Evolutionary conservation across 2,329 filamentous ascomycete species (phyloP).

Genomic region (Calonectria fujianensis): DNA sequence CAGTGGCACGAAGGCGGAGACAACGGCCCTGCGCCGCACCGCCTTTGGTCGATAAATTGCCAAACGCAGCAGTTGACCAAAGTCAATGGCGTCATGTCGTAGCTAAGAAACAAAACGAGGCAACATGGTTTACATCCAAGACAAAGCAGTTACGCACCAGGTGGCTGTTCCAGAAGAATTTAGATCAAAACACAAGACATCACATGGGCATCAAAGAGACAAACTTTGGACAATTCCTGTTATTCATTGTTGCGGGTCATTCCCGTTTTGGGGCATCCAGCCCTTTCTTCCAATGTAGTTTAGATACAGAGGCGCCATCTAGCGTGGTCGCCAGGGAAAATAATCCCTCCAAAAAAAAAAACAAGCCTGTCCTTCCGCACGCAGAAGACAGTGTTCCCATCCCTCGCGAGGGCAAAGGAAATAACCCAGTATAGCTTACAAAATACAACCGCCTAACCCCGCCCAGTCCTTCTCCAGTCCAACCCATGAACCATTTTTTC

Average conservation of each 20-base stretch:
- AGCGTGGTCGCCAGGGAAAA: conserved; percentile 15
- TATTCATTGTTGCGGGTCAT: conserved; percentile 33
- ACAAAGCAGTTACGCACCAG: background rate
- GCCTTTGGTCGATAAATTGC: background rate
- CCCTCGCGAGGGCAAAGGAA: conserved; percentile 21
- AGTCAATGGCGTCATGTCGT: conserved; percentile 22
- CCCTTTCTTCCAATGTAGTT: conserved; percentile 38
- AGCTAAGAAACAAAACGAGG: conserved; percentile 3
- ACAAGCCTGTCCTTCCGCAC: conserved; percentile 15
- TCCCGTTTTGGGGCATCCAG: conserved; percentile 29
- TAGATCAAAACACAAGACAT: conserved; percentile 9
- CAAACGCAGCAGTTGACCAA: background rate
- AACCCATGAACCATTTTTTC: conserved; percentile 36
- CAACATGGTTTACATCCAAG: background rate
- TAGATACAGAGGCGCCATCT: conserved; percentile 33
- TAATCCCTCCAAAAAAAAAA: conserved; percentile 21
- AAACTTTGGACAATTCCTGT: conserved; percentile 33
- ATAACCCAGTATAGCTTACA: conserved; percentile 22
- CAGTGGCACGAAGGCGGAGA: background rate
- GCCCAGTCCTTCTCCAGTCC: conserved; percentile 31
- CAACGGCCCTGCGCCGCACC: conserved; percentile 17
- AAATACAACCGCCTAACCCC: conserved; percentile 34
- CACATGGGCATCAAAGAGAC: conserved; percentile 1
- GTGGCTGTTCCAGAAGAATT: background rate
- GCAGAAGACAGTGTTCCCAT: conserved; percentile 16